Evolutionary conservation across 2,329 filamentous ascomycete species (phyloP).

Genomic region (Alternaria angustiovoidea): DNA sequence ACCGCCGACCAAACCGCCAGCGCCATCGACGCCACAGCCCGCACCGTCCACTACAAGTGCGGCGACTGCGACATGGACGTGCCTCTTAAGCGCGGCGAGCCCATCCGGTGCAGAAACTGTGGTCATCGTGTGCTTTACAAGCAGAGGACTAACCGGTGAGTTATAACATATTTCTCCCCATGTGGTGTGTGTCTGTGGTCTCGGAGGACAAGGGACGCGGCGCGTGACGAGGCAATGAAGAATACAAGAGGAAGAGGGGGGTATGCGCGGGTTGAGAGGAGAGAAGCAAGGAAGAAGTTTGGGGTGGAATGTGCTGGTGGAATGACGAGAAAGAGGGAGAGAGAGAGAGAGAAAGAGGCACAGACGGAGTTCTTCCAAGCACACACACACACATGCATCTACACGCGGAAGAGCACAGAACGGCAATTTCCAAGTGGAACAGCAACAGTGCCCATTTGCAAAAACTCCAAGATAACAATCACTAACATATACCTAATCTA

Average conservation of each 20-base stretch:
- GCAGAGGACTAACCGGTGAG: constrained; percentile 94
- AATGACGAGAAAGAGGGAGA: not conserved
- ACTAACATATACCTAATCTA: constrained; percentile 28
- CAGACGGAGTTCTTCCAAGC: no score
- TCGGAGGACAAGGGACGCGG: rapidly evolving
- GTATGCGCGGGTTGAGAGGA: no score
- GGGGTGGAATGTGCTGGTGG: no score
- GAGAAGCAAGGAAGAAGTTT: no score
- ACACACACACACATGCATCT: no score
- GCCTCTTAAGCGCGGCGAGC: constrained; percentile 76
- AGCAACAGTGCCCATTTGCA: no score
- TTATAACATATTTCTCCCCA: constrained; percentile 14
- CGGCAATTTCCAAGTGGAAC: no score
- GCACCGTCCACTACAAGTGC: constrained; percentile 65
- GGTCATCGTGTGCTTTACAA: constrained; percentile 97
- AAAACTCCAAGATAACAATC: no score
- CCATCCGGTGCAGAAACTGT: constrained; percentile 89
- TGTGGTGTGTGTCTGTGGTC: no score
- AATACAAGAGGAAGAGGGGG: no score
- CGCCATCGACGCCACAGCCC: constrained; percentile 51
- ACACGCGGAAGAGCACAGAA: no score
- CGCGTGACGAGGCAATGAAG: no score
- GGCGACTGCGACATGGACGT: constrained; percentile 86
- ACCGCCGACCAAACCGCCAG: not conserved
- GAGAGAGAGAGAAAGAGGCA: not conserved